These are phyloP conservation scores for Mucor mucedo DNA, from an alignment of 371 early-diverging fungal genomes.

Conservation along the genomic window DNA sequence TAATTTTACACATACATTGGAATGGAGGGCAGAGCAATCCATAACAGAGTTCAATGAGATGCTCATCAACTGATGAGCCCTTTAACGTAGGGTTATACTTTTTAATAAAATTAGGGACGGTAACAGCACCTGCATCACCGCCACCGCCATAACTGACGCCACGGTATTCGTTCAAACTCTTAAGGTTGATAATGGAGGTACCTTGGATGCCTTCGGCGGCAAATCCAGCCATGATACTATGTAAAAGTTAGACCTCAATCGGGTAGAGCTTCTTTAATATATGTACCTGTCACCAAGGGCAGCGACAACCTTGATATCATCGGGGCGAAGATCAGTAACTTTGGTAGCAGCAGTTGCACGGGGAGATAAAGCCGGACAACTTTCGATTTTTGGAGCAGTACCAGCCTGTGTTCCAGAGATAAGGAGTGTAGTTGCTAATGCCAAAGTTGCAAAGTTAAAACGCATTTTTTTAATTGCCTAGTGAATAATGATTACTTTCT, in stretches of 20 bases:
- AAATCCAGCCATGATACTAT: slow-evolving; percentile 71
- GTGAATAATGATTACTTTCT: no score
- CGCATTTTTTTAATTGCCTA: slow-evolving; percentile 1
- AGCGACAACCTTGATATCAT: slow-evolving; percentile 67
- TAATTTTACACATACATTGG: slow-evolving; percentile 15
- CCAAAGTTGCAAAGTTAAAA: not conserved
- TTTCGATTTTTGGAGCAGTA: slow-evolving; percentile 4
- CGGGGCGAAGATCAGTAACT: slow-evolving; percentile 53
- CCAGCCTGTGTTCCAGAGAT: slow-evolving; percentile 4
- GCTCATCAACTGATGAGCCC: slow-evolving; percentile 47
- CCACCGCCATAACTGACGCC: slow-evolving; percentile 57
- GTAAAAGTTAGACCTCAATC: no score
- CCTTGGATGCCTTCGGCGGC: slow-evolving; percentile 50
- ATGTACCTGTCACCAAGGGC: slow-evolving; percentile 67
- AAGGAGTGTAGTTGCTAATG: slow-evolving; percentile 7
- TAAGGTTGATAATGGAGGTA: slow-evolving; percentile 28
- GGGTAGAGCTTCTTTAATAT: not conserved
- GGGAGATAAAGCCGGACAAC: slow-evolving; percentile 45
- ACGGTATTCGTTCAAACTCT: slow-evolving; percentile 43
- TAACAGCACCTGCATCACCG: slow-evolving; percentile 47
- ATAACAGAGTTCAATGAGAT: slow-evolving; percentile 48
- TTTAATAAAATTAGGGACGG: slow-evolving; percentile 49
- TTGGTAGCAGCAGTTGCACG: slow-evolving; percentile 27
- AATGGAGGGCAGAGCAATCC: slow-evolving; percentile 26
- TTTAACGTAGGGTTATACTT: slow-evolving; percentile 42